phyloP scores from a whole-genome alignment of 1,139 yeast genomes.

The Diutina ranongensis region DNA sequence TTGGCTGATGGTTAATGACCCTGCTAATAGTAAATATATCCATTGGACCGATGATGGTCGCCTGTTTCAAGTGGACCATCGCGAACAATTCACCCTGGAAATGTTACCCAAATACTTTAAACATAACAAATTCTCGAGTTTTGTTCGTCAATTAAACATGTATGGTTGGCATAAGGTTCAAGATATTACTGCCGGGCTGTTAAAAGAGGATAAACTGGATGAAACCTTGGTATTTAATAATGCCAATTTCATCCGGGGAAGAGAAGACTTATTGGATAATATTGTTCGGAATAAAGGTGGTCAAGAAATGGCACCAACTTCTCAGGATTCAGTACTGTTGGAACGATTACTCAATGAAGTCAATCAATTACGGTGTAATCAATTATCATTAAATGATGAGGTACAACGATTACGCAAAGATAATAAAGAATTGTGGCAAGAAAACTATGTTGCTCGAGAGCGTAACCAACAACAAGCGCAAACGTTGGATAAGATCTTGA shows the following conservation, averaged over 20 bases:
- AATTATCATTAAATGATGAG: conserved; percentile 73
- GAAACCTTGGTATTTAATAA: conserved; percentile 11
- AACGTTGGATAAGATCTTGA: conserved; percentile 75
- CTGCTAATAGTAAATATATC: conserved; percentile 54
- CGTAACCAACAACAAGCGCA: conserved; percentile 78
- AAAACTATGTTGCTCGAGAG: conserved; percentile 72
- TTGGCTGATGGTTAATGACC: conserved; percentile 92
- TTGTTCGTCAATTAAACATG: conserved; percentile 93
- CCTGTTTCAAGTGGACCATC: conserved; percentile 70
- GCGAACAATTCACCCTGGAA: conserved; percentile 76
- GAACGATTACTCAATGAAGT: conserved; percentile 55
- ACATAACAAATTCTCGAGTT: conserved; percentile 75
- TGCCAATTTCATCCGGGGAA: conserved; percentile 11
- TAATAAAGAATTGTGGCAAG: conserved; percentile 86
- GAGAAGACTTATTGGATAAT: conserved; percentile 28
- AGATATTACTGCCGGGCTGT: conserved; percentile 58
- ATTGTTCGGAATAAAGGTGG: conserved; percentile 20
- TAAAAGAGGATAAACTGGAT: conserved; percentile 38
- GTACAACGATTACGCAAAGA: conserved; percentile 73
- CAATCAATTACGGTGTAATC: conserved; percentile 67
- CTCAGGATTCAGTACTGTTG: conserved; percentile 34
- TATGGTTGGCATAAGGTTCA: conserved; percentile 97
- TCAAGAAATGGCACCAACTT: neutral
- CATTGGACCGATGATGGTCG: conserved; percentile 82
- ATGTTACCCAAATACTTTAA: conserved; percentile 46